Evolutionary conservation across 305 asterid genomes (phyloP).

Genomic region (Fraxinus latifolia): DNA sequence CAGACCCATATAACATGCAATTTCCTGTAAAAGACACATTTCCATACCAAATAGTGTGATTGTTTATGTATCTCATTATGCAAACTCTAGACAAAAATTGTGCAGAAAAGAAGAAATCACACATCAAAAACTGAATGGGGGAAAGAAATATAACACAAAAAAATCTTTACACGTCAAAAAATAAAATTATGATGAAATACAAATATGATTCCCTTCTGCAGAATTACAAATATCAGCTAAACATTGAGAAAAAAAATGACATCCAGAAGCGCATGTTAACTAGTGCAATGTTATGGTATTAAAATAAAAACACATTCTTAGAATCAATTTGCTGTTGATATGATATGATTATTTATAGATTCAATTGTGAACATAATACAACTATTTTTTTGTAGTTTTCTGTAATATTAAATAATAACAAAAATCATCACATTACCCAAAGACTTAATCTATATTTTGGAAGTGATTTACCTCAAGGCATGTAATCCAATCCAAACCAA

Average conservation of each 20-base stretch:
- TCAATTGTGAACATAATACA: neutral
- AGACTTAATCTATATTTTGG: neutral
- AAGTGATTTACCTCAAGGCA: neutral
- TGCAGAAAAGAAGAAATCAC: neutral
- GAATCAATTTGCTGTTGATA: neutral
- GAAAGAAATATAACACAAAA: neutral
- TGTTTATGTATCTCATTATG: neutral
- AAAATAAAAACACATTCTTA: neutral
- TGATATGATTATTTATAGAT: neutral
- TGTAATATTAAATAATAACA: neutral
- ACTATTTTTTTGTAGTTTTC: neutral
- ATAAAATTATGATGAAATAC: too few species aligned
- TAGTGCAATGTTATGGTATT: neutral
- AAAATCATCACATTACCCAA: neutral
- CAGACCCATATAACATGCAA: slow-evolving; percentile 94
- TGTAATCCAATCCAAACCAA: neutral
- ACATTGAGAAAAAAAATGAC: neutral
- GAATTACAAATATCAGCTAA: neutral
- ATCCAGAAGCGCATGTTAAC: neutral
- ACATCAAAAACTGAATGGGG: neutral
- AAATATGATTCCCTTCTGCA: neutral
- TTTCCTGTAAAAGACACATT: slow-evolving; percentile 54
- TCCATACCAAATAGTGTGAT: neutral
- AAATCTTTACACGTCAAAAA: neutral
- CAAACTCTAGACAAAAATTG: neutral